Conservation (phyloP, 1,139 yeast genomes). For the Blastobotrys illinoisensis region DNA sequence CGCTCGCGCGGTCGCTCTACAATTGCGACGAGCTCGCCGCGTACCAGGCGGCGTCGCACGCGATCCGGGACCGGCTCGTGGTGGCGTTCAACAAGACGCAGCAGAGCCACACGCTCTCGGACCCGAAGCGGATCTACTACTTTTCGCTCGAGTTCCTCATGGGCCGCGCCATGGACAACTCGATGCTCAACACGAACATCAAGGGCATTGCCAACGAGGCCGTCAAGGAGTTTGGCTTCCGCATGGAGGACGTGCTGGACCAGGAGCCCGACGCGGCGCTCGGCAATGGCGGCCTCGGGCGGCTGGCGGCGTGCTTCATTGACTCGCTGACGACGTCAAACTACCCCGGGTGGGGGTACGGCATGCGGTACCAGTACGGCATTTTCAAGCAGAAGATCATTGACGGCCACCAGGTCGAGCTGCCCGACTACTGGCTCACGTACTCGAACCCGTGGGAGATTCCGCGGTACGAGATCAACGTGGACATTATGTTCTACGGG, state of each 20-base stretch:
- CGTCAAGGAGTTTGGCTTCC: conserved; percentile 74
- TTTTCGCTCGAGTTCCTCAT: conserved; percentile 82
- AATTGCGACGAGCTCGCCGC: conserved; percentile 92
- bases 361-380: conserved; percentile 88
- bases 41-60: conserved; percentile 77
- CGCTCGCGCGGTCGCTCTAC: conserved; percentile 82
- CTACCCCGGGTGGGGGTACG: conserved; percentile 97
- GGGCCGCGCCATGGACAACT: conserved; percentile 96
- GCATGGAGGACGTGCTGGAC: conserved; percentile 75
- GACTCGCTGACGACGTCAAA: conserved; percentile 84
- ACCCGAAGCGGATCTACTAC: conserved; percentile 83
- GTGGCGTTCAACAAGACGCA: conserved; percentile 93
- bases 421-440: conserved; percentile 91
- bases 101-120: conserved; percentile 77
- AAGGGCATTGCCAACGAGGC: conserved; percentile 52
- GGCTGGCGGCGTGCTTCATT: conserved; percentile 90
- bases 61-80: conserved; percentile 74
- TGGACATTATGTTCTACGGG: conserved; percentile 92
- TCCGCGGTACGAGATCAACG: conserved; percentile 77
- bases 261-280: conserved; percentile 92
- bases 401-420: conserved; percentile 90
- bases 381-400: conserved; percentile 86
- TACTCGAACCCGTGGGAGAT: conserved; percentile 92
- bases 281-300: conserved; percentile 94
- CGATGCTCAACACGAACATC: conserved; percentile 68